These are phyloP conservation scores for Adansonia madagascariensis DNA, from an alignment of 441 rosid species.

Conservation along the genomic window DNA sequence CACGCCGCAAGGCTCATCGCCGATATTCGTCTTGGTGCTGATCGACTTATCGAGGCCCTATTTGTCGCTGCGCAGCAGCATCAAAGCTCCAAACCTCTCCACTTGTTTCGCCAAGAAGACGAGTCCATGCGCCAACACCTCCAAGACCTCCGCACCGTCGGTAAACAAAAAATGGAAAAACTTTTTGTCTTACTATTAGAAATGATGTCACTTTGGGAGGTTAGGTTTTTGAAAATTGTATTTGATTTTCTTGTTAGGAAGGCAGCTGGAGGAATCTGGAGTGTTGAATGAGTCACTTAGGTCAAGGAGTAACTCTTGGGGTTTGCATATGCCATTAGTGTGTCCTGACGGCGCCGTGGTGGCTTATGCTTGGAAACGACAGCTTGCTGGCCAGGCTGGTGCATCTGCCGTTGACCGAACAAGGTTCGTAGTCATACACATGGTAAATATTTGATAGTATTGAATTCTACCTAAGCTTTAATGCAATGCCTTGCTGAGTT, in stretches of 20 bases:
- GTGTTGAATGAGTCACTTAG: conserved; percentile 78
- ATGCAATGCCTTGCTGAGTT: not conserved
- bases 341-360: conserved; percentile 98
- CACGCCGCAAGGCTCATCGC: conserved; percentile 91
- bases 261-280: conserved; percentile 87
- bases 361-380: conserved; percentile 96
- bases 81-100: conserved; percentile 58
- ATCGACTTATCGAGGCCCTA: conserved; percentile 85
- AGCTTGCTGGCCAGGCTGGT: conserved; percentile 98
- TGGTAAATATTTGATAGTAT: not conserved
- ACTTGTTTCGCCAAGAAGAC: conserved; percentile 71
- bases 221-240: conserved; percentile 14
- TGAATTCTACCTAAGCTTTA: conserved; percentile 2
- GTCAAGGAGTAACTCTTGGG: conserved; percentile 86
- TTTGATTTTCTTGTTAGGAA: conserved; percentile 52
- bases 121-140: conserved; percentile 86
- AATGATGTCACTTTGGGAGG: not conserved
- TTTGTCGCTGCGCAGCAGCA: conserved; percentile 73
- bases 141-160: conserved; percentile 75
- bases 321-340: conserved; percentile 90
- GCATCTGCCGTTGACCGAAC: conserved; percentile 96
- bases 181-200: not conserved
- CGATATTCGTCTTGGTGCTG: conserved; percentile 86
- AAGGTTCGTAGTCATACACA: conserved; percentile 48
- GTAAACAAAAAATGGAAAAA: conserved; percentile 31